Evolutionary conservation across 192 early-diverging fungal genomes (phyloP).

Genomic region (Entrophospora sp.): DNA sequence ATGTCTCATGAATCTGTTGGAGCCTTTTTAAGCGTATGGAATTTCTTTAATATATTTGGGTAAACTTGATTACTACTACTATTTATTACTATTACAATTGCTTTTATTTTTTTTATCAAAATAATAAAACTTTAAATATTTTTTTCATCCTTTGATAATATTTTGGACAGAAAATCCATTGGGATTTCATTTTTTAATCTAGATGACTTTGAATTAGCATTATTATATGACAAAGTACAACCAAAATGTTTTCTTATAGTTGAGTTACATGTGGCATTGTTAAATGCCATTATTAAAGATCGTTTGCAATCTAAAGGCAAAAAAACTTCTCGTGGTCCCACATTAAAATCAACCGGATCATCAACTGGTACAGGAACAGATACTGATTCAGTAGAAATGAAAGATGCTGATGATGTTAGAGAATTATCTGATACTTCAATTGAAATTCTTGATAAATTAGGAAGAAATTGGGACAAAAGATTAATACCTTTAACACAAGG

Average conservation of each 20-base stretch:
- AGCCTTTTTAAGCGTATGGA: conserved; percentile 51
- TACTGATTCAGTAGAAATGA: conserved; percentile 17
- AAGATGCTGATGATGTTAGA: conserved; percentile 3
- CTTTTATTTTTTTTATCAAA: not conserved
- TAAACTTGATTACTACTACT: no score
- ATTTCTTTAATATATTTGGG: conserved; percentile 56
- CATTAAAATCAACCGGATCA: no score
- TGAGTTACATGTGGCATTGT: not conserved
- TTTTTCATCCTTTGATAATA: conserved; percentile 33
- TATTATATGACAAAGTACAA: not conserved
- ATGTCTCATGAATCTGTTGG: conserved; percentile 39
- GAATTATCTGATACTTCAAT: conserved; percentile 24
- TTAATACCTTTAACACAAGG: conserved; percentile 22
- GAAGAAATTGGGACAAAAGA: conserved; percentile 36
- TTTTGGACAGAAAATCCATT: conserved; percentile 3
- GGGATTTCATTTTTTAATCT: not conserved
- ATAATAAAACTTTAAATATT: conserved; percentile 23
- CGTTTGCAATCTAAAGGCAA: not conserved
- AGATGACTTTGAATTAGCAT: not conserved
- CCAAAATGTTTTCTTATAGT: not conserved
- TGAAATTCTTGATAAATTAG: conserved; percentile 31
- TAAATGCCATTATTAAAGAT: conserved; percentile 6
- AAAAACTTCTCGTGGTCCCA: no score
- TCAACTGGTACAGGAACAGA: no score
- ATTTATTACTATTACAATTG: no score